Evolutionary conservation across 345 rosid species (phyloP).

Genomic region (Ceriops tagal): DNA sequence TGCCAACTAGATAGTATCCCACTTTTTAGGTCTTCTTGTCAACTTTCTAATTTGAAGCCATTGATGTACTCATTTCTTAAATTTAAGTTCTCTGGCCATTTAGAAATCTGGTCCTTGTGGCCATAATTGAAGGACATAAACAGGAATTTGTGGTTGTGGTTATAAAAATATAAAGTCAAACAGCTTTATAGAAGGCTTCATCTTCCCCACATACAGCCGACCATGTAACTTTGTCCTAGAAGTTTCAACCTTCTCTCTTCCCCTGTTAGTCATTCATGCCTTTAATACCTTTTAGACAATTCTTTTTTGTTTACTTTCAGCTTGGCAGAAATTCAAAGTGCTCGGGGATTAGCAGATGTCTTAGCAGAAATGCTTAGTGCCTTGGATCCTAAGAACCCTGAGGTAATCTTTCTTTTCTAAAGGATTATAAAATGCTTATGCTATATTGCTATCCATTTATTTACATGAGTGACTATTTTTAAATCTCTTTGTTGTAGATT

Average conservation of each 20-base stretch:
- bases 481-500: not conserved
- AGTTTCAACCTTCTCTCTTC: no score
- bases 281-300: no score
- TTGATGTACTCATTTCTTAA: not conserved
- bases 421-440: not conserved
- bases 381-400: constrained; percentile 70
- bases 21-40: not conserved
- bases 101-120: no score
- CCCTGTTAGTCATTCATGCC: no score
- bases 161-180: not conserved
- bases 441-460: not conserved
- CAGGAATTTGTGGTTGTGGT: not conserved
- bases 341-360: constrained; percentile 66
- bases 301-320: constrained; percentile 36
- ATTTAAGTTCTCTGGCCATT: not conserved
- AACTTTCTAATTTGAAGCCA: not conserved
- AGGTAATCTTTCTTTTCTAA: constrained; percentile 39
- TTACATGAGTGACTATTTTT: not conserved
- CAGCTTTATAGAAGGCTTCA: not conserved
- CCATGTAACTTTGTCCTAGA: not conserved
- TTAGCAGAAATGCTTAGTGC: constrained; percentile 85
- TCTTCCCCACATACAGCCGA: not conserved
- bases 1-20: not conserved
- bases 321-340: constrained; percentile 69
- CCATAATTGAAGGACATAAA: no score